Conservation (phyloP, 805 yeast genomes). For the Ogataea salicorniae region DNA sequence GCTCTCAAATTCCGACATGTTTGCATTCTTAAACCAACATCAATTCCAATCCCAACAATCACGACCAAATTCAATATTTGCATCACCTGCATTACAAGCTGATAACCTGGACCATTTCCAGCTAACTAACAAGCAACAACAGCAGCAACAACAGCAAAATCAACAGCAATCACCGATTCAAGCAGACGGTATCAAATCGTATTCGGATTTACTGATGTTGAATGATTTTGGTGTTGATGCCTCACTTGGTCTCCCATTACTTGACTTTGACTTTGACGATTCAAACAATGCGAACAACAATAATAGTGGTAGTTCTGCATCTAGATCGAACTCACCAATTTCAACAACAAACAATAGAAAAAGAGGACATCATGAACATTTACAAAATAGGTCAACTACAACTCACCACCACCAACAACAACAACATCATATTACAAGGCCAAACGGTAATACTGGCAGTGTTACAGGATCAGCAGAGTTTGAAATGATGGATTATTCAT, state of each 20-base stretch:
- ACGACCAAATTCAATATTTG: too few species aligned
- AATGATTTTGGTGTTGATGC: slow-evolving; percentile 77
- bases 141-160: slow-evolving; percentile 15
- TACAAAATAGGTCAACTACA: not conserved
- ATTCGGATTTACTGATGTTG: slow-evolving; percentile 28
- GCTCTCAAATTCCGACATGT: not conserved
- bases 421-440: not conserved
- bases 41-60: slow-evolving; percentile 7
- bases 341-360: not conserved
- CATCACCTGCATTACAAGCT: not conserved
- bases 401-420: not conserved
- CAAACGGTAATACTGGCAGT: not conserved
- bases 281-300: not conserved
- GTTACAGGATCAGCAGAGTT: not conserved
- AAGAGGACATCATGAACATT: not conserved
- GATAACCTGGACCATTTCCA: not conserved
- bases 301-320: not conserved
- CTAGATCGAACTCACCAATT: not conserved
- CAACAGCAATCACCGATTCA: slow-evolving; percentile 11
- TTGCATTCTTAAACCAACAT: slow-evolving; percentile 2
- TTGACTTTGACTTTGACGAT: slow-evolving; percentile 39
- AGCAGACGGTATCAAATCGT: slow-evolving; percentile 16
- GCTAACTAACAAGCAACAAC: slow-evolving; percentile 15
- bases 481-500: slow-evolving; percentile 3
- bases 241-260: slow-evolving; percentile 65